Base-by-base conservation (phyloP, 2,329 filamentous ascomycete genomes). In the Falciphora oryzae region DNA sequence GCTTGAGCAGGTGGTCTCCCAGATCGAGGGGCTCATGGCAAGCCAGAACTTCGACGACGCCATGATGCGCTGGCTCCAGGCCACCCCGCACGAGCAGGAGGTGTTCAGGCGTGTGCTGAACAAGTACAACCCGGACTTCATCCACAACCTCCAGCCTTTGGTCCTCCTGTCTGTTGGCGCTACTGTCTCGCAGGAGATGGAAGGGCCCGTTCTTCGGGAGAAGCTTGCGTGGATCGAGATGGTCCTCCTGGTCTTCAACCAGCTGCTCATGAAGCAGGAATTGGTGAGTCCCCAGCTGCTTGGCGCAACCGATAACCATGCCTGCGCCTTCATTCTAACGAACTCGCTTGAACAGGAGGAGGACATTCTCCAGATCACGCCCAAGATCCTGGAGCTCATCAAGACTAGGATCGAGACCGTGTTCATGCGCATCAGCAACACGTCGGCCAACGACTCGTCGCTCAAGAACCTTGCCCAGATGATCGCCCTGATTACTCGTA, bases 61-160 rank as follows among this genome's bases (percentile, higher is more conserved):
- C 57, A 81, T 88, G 72, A 81, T 89, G 65, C 83, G 84, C 66
- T 90, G 87, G 87, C 83, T 90, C 65, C 87, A 90, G 74, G 83
- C 83, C 68, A 83, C 81, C 22, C 81, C 84, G 44, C 71, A 73
- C 61, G 83, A 87, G 72, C 81, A 87, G 65, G 84, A 87, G 66
- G 83, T 90, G 63, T 90, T 89, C 73, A 79, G 83, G 38, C 78
- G 81, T 67, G 83, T 83, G 62, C 77, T 86, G 60, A 76, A 77
- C 61, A 81, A 82, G 66, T 80, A 81, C 71, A 76, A 80, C 68
- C 81, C 83, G 0, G 75, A 78, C 22, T 80, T 84, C 67, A 79
- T 89, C 65, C 80, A 80, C 65, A 80, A 81, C 38, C 74, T 90
- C 62, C 85, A 85, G 61, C 83, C 86, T 25, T 78, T 90, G 27